Evolutionary conservation across 805 yeast genomes (phyloP).

Genomic region (Yarrowia sp.): DNA sequence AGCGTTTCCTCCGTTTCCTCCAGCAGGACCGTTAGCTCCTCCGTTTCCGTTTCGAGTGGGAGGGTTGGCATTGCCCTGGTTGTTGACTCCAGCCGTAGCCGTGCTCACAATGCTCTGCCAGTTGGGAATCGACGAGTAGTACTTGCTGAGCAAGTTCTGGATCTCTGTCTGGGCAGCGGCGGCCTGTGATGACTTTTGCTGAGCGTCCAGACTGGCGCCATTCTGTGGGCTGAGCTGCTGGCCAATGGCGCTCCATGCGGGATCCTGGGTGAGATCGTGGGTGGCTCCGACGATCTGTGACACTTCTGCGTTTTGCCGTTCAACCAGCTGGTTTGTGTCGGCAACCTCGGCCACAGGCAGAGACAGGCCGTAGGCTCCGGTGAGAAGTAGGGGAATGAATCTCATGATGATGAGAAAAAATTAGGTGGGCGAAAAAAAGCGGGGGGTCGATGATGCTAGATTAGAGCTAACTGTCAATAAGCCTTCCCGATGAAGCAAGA

Average conservation of each 20-base stretch:
- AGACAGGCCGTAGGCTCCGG: not conserved
- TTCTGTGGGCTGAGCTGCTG: not conserved
- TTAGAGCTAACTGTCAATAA: not conserved
- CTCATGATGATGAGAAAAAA: not conserved
- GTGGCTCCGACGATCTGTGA: constrained; percentile 2
- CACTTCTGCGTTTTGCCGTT: not conserved
- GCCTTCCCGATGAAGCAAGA: not conserved
- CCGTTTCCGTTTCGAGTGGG: not conserved
- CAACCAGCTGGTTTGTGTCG: not conserved
- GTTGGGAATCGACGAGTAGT: constrained; percentile 17
- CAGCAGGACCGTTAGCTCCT: constrained; percentile 7
- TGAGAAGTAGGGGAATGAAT: not conserved
- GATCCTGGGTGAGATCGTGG: constrained; percentile 1
- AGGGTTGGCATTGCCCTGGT: constrained; percentile 6
- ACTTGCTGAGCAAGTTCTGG: constrained; percentile 3
- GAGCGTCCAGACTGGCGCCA: not conserved
- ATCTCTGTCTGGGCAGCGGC: constrained; percentile 2
- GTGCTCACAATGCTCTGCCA: constrained; percentile 15
- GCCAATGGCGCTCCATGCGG: constrained; percentile 1
- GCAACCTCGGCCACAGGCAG: not conserved
- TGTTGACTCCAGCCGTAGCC: not conserved
- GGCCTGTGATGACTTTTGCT: not conserved
- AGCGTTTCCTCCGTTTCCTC: not conserved
- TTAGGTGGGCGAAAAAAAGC: not conserved
- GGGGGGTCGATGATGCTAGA: not conserved